Evolutionary conservation across 331 rosid species (phyloP), one percentile per base, ranked within the genome.

Genomic region (Stylosanthes scabra): DNA sequence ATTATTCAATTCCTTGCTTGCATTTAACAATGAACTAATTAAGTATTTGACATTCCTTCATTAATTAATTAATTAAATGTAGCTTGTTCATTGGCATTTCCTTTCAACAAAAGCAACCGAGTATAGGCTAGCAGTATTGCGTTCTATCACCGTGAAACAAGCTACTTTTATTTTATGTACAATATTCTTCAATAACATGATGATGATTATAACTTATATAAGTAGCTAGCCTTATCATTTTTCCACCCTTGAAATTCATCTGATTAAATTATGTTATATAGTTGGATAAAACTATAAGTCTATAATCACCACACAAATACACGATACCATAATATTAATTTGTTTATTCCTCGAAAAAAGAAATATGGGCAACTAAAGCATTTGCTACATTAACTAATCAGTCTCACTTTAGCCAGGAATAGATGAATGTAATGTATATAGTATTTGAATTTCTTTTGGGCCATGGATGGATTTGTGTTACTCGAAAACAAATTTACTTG

Each of bases 1-100:
- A 71, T 25, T 51, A 71, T 63, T 63, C 49, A 50, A 71, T 63
- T 55, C 58, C 51, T 66, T 74, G 15, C 47, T 71, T 71, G 40
- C 63, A 8, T 11, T 39, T 62, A 62, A 14, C 29, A 51, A 71
- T 64, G 63, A 57, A 64, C 63, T 37, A 13, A 13, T 20, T 20
- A 20, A 20, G 20, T 13, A 9, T 46, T 71, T 46, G 41, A 0
- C 8, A 42, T 49, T 72, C 20, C 15, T 65, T 59, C 37, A 3
- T 31, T 31, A 31, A 31, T 49, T 1, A 66, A 42, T 12, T 66
- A 75, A 73, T 66, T 42, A 67, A 28, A 20, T 20, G 25, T 20
- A 20, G 10, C 75, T 59, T 31, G 37, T 31, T 47, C 0, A 50
- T 14, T 40, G n/a, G 55, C n/a, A 27, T 69, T 39, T 28, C 71